Base-by-base conservation (phyloP, 768 basidiomycete species). In the Termitomyces sp. region DNA sequence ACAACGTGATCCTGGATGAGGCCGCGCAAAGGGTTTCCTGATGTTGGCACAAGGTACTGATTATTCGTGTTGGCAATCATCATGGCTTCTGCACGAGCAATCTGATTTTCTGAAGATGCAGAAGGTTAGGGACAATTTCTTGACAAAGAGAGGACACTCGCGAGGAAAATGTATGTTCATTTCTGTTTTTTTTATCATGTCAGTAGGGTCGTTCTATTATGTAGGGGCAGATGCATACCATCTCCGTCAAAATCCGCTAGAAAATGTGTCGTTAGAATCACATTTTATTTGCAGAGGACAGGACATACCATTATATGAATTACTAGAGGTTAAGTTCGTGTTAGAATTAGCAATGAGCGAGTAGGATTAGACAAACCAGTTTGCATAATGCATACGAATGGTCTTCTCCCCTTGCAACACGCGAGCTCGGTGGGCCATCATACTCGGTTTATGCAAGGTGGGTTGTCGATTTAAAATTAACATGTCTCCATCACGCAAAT, bases 151-250 rank as follows among this genome's bases (percentile, higher is more conserved):
- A 38, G 12, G 55, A 12, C 19, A 75, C 90, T 73, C 70, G 92
- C 93, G 96, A 63, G 97, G 95, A 63, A 99, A 99, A 75, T 99
- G 97, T 47, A 99, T 93, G 72, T 99, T 99, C 96, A 99, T 99
- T 70, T 99, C 96, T 93, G 60, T 58, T 24, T 53, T 58, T 24
- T 53, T 53, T 56, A 41, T 15, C 7, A 55, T 37, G 62, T 62
- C 34, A 66, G 60, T 12, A 43, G 26, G n/a, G 37, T 40, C 47
- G 46, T n/a, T 21, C 14, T n/a, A 11, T 14, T 14, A 32, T 14
- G 19, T 35, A 47, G 10, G 14, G 22, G 32, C 37, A 43, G 43
- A 35, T 51, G 67, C 79, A 63, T 58, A 87, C 88, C 88, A 72
- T 96, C 93, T 60, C 93, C 93, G 62, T 96, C 93, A 64, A 96